Evolutionary conservation across 805 yeast species (phyloP).

Genomic region (Schwanniomyces polymorphus): DNA sequence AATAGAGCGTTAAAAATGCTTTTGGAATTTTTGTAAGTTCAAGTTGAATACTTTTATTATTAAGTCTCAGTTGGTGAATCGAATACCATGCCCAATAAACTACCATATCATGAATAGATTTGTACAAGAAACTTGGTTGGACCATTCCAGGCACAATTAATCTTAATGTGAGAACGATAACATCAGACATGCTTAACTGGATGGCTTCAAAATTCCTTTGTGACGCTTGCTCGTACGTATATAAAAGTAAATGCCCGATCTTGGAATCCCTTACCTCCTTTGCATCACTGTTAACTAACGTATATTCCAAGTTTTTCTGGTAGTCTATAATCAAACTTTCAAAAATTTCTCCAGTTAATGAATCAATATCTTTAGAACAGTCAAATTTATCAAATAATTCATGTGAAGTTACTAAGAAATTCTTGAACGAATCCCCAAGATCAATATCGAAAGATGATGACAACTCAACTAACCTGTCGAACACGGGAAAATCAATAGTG

Average conservation of each 20-base stretch:
- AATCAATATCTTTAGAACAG: conserved; percentile 20
- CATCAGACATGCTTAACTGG: conserved; percentile 18
- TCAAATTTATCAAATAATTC: conserved; percentile 39
- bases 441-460: conserved; percentile 69
- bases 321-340: conserved; percentile 40
- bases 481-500: conserved; percentile 14
- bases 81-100: conserved; percentile 42
- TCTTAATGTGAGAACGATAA: conserved; percentile 24
- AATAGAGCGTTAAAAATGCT: conserved; percentile 26
- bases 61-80: conserved; percentile 16
- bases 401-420: conserved; percentile 36
- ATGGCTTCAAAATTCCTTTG: conserved; percentile 14
- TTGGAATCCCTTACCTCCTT: conserved; percentile 28
- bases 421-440: conserved; percentile 38
- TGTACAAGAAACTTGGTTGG: conserved; percentile 18
- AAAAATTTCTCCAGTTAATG: conserved; percentile 38
- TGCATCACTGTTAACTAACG: conserved; percentile 24
- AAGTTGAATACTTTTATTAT: conserved; percentile 19
- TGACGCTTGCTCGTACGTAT: conserved; percentile 15
- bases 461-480: conserved; percentile 35
- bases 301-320: conserved; percentile 30
- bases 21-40: conserved; percentile 33
- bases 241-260: conserved; percentile 24
- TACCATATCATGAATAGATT: conserved; percentile 25
- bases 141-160: conserved; percentile 36